Conservation (phyloP, 345 rosid species). For the Moricandia arvensis region DNA sequence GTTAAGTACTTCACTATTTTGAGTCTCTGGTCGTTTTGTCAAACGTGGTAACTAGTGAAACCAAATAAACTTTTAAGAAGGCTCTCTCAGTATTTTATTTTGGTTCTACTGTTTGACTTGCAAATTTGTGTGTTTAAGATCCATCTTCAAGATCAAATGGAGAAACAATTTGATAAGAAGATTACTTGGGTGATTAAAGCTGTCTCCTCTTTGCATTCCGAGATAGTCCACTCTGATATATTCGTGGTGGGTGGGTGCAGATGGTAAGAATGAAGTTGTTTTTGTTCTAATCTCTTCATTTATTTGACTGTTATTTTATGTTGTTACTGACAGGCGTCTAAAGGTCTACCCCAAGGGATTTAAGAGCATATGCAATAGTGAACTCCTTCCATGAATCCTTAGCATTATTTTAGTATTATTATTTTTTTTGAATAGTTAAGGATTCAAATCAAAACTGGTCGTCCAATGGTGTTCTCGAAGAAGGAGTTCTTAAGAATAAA, state of each 20-base stretch:
- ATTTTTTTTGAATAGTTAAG: no score
- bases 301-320: no score
- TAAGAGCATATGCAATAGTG: no score
- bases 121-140: background rate
- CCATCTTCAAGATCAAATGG: conserved; percentile 7
- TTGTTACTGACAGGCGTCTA: background rate
- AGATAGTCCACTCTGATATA: background rate
- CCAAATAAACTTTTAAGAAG: background rate
- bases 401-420: no score
- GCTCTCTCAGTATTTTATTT: background rate
- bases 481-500: no score
- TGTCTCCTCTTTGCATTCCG: background rate
- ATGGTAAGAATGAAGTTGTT: no score
- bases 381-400: no score
- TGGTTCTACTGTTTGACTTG: background rate
- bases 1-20: background rate
- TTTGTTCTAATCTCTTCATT: no score
- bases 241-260: background rate
- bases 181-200: conserved; percentile 14
- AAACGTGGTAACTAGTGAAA: background rate
- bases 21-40: background rate
- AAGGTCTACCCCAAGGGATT: background rate
- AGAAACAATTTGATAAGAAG: background rate
- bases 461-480: no score
- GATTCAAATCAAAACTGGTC: no score